phyloP scores from a whole-genome alignment of 768 basidiomycete genomes.

The Tricholoma flavovirens region DNA sequence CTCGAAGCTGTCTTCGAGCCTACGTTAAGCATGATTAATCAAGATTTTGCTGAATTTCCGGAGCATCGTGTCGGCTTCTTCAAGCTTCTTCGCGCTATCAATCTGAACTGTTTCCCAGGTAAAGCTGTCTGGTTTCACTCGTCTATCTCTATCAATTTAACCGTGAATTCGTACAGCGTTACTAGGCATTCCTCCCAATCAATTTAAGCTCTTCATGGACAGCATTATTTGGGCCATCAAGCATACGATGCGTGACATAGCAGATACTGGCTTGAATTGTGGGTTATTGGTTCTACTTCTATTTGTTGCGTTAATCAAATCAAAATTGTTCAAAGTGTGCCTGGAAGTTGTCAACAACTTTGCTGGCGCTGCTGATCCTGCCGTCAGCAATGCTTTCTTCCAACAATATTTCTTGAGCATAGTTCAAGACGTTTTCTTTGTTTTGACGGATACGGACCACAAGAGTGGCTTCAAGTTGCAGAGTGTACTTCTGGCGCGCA shows the following conservation, averaged over 20 bases:
- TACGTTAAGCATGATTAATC: constrained; percentile 97
- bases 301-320: not conserved
- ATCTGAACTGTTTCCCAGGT: constrained; percentile 95
- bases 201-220: constrained; percentile 98
- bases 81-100: constrained; percentile 89
- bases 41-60: constrained; percentile 98
- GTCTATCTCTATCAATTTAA: constrained; percentile 2
- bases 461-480: constrained; percentile 98
- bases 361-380: constrained; percentile 62
- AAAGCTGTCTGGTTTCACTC: constrained; percentile 15
- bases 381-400: constrained; percentile 90
- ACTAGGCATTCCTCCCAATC: constrained; percentile 77
- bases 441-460: constrained; percentile 96
- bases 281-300: constrained; percentile 20
- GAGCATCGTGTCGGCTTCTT: constrained; percentile 98
- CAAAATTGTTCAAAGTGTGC: constrained; percentile 51
- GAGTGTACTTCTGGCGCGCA: constrained; percentile 82
- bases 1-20: constrained; percentile 97
- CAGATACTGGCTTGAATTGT: constrained; percentile 83
- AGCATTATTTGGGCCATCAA: constrained; percentile 99
- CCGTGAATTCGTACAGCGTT: constrained; percentile 46
- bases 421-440: constrained; percentile 94
- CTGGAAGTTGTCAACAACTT: constrained; percentile 96
- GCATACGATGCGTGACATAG: constrained; percentile 98
- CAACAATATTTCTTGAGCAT: constrained; percentile 92